These are phyloP conservation scores for Rhynchospora tenuis DNA, from an alignment of 176 grass and related monocot genomes.

Conservation along the genomic window DNA sequence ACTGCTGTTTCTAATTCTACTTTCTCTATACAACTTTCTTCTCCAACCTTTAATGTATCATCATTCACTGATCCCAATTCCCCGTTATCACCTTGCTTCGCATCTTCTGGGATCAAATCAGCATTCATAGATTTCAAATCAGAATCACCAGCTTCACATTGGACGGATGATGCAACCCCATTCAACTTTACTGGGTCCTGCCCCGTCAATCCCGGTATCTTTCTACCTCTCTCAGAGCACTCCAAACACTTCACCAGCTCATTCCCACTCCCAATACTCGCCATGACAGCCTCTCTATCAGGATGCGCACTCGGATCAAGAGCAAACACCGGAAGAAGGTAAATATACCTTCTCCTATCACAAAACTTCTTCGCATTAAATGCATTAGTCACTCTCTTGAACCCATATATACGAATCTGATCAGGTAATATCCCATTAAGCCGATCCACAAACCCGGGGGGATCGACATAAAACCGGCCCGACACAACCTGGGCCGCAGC, in stretches of 20 bases:
- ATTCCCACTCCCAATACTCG: conserved; percentile 59
- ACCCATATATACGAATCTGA: conserved; percentile 78
- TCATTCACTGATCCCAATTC: conserved; percentile 17
- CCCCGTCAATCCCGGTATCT: conserved; percentile 66
- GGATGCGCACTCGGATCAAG: conserved; percentile 74
- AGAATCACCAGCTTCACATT: conserved; percentile 19
- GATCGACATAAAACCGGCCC: conserved; percentile 82
- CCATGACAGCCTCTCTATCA: conserved; percentile 74
- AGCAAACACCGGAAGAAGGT: conserved; percentile 75
- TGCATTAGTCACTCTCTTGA: conserved; percentile 70
- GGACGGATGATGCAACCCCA: conserved; percentile 11
- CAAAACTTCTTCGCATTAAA: conserved; percentile 95
- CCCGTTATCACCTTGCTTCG: conserved; percentile 16
- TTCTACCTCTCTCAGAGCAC: conserved; percentile 87
- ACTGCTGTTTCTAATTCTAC: conserved; percentile 28
- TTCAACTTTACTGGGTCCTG: conserved; percentile 27
- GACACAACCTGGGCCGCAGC: conserved; percentile 87
- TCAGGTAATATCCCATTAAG: conserved; percentile 60
- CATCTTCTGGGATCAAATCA: conserved; percentile 8
- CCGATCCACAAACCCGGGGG: conserved; percentile 54
- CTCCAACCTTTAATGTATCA: conserved; percentile 15
- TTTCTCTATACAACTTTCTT: conserved; percentile 13
- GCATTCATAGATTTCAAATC: neutral
- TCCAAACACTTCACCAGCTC: conserved; percentile 75
- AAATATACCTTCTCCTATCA: conserved; percentile 67